phyloP scores from a whole-genome alignment of 139 green algal genomes.

The Haematococcus sp. region DNA sequence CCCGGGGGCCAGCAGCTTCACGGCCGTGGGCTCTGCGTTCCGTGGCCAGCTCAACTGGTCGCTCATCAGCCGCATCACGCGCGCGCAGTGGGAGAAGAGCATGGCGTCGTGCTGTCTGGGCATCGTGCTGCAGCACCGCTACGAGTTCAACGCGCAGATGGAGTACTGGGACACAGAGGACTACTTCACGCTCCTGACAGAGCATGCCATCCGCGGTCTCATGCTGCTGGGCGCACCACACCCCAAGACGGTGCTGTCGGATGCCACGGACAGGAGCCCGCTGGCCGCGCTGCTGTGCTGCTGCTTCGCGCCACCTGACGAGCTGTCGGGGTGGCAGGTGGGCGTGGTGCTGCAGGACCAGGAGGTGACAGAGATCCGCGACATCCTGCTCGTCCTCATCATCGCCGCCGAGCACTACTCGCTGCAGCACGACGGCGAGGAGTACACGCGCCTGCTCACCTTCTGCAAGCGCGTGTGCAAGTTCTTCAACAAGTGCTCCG shows the following conservation, averaged over 20 bases:
- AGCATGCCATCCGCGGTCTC: constrained; percentile 45
- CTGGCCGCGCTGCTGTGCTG: neutral
- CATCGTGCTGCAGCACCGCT: constrained; percentile 42
- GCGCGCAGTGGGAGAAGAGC: constrained; percentile 45
- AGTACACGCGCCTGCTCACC: constrained; percentile 41
- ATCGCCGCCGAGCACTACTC: constrained; percentile 42
- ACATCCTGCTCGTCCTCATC: constrained; percentile 52
- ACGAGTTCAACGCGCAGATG: constrained; percentile 28
- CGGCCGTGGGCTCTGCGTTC: constrained; percentile 25
- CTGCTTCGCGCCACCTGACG: neutral
- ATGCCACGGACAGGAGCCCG: neutral
- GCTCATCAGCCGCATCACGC: constrained; percentile 37
- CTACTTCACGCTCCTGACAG: constrained; percentile 44
- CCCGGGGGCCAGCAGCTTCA: constrained; percentile 30
- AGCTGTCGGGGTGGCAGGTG: constrained; percentile 10
- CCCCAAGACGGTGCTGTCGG: constrained; percentile 26
- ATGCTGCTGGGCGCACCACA: constrained; percentile 41
- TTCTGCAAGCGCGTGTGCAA: constrained; percentile 43
- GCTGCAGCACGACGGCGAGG: constrained; percentile 30
- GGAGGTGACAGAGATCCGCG: constrained; percentile 39
- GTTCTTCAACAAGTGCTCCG: constrained; percentile 39
- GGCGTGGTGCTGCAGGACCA: constrained; percentile 17
- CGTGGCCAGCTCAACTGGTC: constrained; percentile 34
- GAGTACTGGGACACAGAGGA: constrained; percentile 40
- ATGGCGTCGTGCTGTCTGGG: constrained; percentile 50